Evolutionary conservation across 352 stramenopile species (phyloP), one percentile per base, ranked within the genome.

Genomic region (Thalassiosira exigua): DNA sequence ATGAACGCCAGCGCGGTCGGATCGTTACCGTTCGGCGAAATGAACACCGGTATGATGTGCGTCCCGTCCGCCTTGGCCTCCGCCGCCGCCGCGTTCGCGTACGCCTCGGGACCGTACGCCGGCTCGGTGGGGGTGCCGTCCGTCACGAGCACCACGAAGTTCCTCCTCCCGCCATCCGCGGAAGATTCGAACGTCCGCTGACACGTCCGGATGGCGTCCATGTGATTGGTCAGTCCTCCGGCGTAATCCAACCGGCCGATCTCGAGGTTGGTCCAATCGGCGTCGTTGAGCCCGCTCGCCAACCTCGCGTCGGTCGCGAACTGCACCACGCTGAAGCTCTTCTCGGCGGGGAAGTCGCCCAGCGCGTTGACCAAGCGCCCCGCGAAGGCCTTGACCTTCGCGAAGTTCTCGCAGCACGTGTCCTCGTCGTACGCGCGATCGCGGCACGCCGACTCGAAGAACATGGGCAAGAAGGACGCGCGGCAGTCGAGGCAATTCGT

Each of bases 321-420:
- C 9, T 19, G 3, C 24, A 82, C 74, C 7, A 78, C 30, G 3
- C 58, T 74, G 46, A 60, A 82, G 3, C 33, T 52, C 26, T 72
- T 57, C 27, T 73, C 46, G 0, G 58, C 42, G 0, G 19, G 19
- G 24, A 81, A 29, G 11, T 9, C 44, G 12, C 30, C 29, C 29
- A 82, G 53, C 22, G 48, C 42, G 22, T 7, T 50, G 24, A 77
- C 57, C 51, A 82, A 66, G 0, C 46, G 19, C 52, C 44, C 58
- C 12, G 58, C 36, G 56, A 82, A 82, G 33, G 72, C 52, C 21
- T 72, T 62, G 51, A 82, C 51, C 9, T 69, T 26, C 29, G 52
- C 48, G 59, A 82, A 82, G 29, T 82, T 82, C 17, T 32, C 53
- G 30, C 74, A 82, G 41, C 74, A 82, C 22, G 52, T 78, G 29